A percentile compares a stretch with the other conserved stretches of the same genome.
These are phyloP conservation scores for Lagerstroemia speciosa DNA, from an alignment of 345 rosid genomes.

Conservation along the genomic window DNA sequence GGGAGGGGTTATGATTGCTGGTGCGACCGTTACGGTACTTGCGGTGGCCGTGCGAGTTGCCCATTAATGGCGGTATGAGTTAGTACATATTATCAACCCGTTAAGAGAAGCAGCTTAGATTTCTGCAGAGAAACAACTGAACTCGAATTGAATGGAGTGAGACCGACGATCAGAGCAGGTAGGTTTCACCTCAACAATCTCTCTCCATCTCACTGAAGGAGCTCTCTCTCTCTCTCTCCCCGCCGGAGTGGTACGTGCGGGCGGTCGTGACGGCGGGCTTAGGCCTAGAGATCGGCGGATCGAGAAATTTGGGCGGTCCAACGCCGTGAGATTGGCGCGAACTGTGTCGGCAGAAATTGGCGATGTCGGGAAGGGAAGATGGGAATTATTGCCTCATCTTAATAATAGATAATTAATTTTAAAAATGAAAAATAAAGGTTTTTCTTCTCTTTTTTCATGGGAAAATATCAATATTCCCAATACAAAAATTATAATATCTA, in stretches of 20 bases:
- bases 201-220: too few species aligned
- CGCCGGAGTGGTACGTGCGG: too few species aligned
- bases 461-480: too few species aligned
- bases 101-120: neutral
- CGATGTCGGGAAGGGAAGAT: neutral
- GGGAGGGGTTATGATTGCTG: slow-evolving; percentile 9
- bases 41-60: slow-evolving; percentile 30
- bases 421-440: neutral
- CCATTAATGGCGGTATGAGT: slow-evolving; percentile 21
- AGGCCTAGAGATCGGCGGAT: too few species aligned
- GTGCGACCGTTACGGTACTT: slow-evolving; percentile 15
- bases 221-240: too few species aligned
- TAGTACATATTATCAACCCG: neutral
- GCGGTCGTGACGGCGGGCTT: neutral
- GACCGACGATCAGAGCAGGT: too few species aligned
- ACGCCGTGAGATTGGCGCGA: neutral
- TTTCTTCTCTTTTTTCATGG: neutral
- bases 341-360: neutral
- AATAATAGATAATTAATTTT: neutral
- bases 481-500: too few species aligned
- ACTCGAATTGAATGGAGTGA: neutral
- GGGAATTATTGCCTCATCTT: neutral
- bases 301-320: neutral
- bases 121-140: slow-evolving; percentile 2
- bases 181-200: too few species aligned